Conservation (phyloP, 2,329 filamentous ascomycete species). For the Fusarium redolens region DNA sequence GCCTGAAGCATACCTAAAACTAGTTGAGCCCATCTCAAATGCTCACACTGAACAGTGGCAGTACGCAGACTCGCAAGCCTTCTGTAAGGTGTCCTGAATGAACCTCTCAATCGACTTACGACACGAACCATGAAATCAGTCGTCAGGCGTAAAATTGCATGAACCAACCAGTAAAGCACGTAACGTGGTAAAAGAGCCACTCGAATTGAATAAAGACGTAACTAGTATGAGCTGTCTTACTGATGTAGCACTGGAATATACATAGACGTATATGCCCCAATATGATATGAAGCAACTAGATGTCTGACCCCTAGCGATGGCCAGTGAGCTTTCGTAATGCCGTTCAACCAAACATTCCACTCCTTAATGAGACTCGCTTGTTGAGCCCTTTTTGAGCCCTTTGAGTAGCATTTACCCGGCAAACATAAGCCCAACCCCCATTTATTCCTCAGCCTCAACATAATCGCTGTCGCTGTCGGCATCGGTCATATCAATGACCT, state of each 20-base stretch:
- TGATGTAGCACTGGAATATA: background rate
- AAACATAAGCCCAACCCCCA: background rate
- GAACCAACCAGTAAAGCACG: accelerated
- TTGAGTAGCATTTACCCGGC: background rate
- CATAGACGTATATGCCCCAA: background rate
- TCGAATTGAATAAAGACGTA: background rate
- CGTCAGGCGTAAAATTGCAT: too few species aligned
- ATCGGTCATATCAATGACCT: background rate
- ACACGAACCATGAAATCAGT: background rate
- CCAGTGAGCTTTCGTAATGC: background rate
- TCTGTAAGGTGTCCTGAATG: too few species aligned
- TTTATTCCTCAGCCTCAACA: background rate
- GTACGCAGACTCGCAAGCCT: background rate
- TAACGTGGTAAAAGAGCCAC: background rate
- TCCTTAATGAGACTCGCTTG: background rate
- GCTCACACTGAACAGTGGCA: background rate
- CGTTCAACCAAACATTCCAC: background rate
- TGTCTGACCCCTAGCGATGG: background rate
- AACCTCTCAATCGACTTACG: background rate
- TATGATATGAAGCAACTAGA: background rate
- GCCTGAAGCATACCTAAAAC: background rate
- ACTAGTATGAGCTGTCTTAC: background rate
- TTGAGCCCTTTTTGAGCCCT: background rate
- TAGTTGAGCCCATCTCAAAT: background rate
- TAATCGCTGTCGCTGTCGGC: background rate